A percentile compares a stretch with the other conserved stretches of the same genome.
Conservation (phyloP, 2,329 filamentous ascomycete species). For the Dothistroma septosporum region DNA sequence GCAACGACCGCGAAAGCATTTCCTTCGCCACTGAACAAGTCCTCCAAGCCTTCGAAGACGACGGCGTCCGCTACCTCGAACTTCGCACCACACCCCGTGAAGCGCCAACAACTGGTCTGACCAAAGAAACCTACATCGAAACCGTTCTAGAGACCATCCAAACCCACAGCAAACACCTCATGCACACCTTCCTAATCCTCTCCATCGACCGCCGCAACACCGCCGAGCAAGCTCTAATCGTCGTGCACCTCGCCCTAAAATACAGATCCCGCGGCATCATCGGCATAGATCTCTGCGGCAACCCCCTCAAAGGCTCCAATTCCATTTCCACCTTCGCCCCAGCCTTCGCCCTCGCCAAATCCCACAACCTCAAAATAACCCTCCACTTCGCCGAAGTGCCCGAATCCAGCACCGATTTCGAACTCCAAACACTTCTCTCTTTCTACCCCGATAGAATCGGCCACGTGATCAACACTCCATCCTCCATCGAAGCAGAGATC, state of each 20-base stretch:
- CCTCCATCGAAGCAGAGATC: constrained; percentile 56
- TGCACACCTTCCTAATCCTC: constrained; percentile 57
- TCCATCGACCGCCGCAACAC: constrained; percentile 67
- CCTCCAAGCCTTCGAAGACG: constrained; percentile 60
- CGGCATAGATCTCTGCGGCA: constrained; percentile 73
- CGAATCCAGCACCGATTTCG: constrained; percentile 52
- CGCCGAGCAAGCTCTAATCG: constrained; percentile 55
- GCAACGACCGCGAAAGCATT: constrained; percentile 54
- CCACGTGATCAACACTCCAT: constrained; percentile 72
- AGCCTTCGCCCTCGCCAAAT: constrained; percentile 56
- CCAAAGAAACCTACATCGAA: constrained; percentile 61
- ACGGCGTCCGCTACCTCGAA: constrained; percentile 74
- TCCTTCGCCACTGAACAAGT: constrained; percentile 62
- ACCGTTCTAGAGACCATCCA: constrained; percentile 63
- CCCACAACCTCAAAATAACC: constrained; percentile 58
- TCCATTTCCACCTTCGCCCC: constrained; percentile 56
- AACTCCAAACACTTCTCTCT: constrained; percentile 60
- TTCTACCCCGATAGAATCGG: constrained; percentile 68
- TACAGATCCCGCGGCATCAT: constrained; percentile 55
- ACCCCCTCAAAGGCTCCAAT: constrained; percentile 62
- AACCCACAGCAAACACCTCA: constrained; percentile 40
- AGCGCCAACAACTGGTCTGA: constrained; percentile 51
- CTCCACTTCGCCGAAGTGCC: constrained; percentile 74
- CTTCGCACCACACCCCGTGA: constrained; percentile 73
- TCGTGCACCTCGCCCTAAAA: constrained; percentile 59